Evolutionary conservation across 805 yeast species (phyloP).

Genomic region (Metschnikowia orientalis): DNA sequence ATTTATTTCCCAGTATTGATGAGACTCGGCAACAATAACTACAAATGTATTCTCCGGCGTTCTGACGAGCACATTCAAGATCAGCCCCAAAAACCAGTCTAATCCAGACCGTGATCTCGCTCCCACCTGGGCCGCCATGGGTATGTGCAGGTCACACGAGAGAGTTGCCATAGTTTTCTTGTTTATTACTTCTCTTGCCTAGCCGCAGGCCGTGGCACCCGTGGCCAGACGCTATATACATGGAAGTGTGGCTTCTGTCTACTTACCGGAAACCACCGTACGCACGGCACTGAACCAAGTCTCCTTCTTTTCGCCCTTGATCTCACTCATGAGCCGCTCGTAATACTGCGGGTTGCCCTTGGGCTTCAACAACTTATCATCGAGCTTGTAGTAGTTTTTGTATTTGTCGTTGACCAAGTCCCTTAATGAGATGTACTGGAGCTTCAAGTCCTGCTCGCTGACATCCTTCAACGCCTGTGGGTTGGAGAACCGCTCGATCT

Average conservation of each 20-base stretch:
- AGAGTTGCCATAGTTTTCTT: too few relatives aligned
- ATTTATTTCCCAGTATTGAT: too few relatives aligned
- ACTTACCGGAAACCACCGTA: constrained; percentile 74
- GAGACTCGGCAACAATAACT: too few relatives aligned
- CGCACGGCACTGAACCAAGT: constrained; percentile 59
- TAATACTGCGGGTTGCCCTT: constrained; percentile 82
- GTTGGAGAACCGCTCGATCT: constrained; percentile 42
- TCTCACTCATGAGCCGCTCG: constrained; percentile 62
- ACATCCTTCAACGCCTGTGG: constrained; percentile 33
- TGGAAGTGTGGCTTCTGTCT: constrained; percentile 13
- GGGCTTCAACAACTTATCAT: constrained; percentile 68
- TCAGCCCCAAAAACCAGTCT: too few relatives aligned
- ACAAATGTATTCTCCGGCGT: too few relatives aligned
- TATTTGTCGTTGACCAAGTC: constrained; percentile 58
- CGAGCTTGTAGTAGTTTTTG: constrained; percentile 57
- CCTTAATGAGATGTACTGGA: constrained; percentile 57
- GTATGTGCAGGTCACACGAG: too few relatives aligned
- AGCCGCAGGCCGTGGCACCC: too few relatives aligned
- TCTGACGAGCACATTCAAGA: too few relatives aligned
- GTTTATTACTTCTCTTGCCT: too few relatives aligned
- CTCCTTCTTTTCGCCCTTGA: constrained; percentile 69
- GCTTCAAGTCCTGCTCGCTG: constrained; percentile 48
- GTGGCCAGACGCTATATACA: too few relatives aligned
- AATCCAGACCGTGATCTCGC: too few relatives aligned
- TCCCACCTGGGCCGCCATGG: too few relatives aligned